Evolutionary conservation across 345 rosid genomes (phyloP), one percentile per base, ranked within the genome.

Genomic region (Ricinus communis): DNA sequence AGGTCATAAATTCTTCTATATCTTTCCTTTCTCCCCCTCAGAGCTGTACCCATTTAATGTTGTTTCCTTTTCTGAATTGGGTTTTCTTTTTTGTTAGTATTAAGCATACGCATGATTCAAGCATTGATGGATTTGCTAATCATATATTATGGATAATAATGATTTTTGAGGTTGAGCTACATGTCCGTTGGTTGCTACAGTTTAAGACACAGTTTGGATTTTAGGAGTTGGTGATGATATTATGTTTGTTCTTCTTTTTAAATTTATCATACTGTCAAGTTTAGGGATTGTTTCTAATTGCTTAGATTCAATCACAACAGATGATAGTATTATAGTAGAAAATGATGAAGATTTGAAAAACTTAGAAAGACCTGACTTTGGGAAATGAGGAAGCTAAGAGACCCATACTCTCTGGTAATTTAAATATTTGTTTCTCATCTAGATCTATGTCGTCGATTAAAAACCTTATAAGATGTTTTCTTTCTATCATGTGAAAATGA

Each of bases 1-100:
- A 91, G 92, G 94, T 91, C 43, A 65, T 51, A 41, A 5, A 15
- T 24, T 67, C 33, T 46, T 47, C 25, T 15, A 56, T 56, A n/a
- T n/a, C n/a, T 56, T 56, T n/a, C 15, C 10, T 52, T 19, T 52
- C 5, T n/a, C 3, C 5, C 6, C 24, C n/a, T 52, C 19, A 1
- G 53, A 13, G 16, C 53, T 49, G 5, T 33, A 33, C 38, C 16
- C 53, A 49, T 49, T 49, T 49, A 19, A 12, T 33, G 14, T 49
- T 49, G 10, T 49, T 49, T 49, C 5, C 18, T 49, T n/a, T 49
- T 19, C 2, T 19, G n/a, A 49, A 49, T 49, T 49, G 19, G n/a
- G n/a, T 49, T 4, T n/a, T 49, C 21, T 0, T 18, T 18, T 49
- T 2, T 14, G 3, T 49, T 49, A 18, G 53, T n/a, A n/a, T n/a